Evolutionary conservation across 306 rosid genomes (phyloP), one percentile per base, ranked within the genome.

Genomic region (Quercus alba): DNA sequence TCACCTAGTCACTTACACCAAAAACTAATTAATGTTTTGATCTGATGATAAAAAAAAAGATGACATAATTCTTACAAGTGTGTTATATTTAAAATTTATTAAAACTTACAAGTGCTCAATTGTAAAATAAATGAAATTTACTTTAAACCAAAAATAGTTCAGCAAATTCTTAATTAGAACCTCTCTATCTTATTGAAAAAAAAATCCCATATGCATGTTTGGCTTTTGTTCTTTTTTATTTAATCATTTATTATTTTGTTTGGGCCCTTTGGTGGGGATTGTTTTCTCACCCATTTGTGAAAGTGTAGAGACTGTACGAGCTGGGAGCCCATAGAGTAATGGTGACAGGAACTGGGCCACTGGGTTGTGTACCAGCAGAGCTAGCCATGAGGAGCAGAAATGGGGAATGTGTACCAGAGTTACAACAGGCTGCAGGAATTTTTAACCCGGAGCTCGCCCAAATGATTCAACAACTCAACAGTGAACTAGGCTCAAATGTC

Each of bases 271-370:
- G 66, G 13, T 21, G 25, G 1, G 11, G 2, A 1, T 59, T 11
- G 4, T 59, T 59, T 3, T 58, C 6, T n/a, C 35, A 5, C 20
- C 25, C 25, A 72, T 46, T 54, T 73, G 44, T 31, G 66, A 8
- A 5, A 1, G 19, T 76, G 75, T 70, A 86, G 89, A 85, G 80
- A 17, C 4, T 88, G 54, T 80, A 75, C 56, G 84, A 85, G 26
- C 75, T 87, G 76, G 94, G 89, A n/a, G 92, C 79, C 18, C 83
- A 87, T 2, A 88, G 88, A 56, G 92, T 90, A 33, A 20, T 90
- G 33, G 92, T 90, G 55, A 88, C 91, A 0, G 92, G 92, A 30
- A 84, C 89, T 1, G 92, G 92, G 1, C 90, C 92, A 52, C 18
- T 90, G 20, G 92, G 92, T 0, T 86, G 92, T 35, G 82, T 70